Percentiles rank a stretch among this genome's conserved stretches.
Evolutionary conservation across 176 grass and related monocot species (phyloP).

Genomic region (Ananas comosus): DNA sequence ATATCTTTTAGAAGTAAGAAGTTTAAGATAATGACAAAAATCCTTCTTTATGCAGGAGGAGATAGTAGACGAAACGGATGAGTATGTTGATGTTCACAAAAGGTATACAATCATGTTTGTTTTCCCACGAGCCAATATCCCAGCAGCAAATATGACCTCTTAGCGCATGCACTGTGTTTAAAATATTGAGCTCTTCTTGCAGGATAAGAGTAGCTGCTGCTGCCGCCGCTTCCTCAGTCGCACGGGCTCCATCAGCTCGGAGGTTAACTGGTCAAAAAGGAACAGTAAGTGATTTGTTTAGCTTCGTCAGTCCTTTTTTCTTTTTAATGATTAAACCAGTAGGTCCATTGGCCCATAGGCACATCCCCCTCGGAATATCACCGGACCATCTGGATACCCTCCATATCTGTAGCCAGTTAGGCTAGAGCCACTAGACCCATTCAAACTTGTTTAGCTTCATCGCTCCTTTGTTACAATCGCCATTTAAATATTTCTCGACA

Average conservation of each 20-base stretch:
- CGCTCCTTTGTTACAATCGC: too few species aligned
- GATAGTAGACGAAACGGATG: conserved; percentile 97
- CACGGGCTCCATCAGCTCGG: conserved; percentile 81
- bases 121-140: conserved; percentile 11
- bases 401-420: too few species aligned
- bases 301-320: background rate
- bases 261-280: conserved; percentile 77
- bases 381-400: too few species aligned
- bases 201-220: conserved; percentile 94
- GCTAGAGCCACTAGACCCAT: too few species aligned
- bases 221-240: conserved; percentile 90
- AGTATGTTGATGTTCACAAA: conserved; percentile 99
- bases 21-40: background rate
- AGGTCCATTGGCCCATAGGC: too few species aligned
- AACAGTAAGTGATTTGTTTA: conserved; percentile 47
- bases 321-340: too few species aligned
- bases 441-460: too few species aligned
- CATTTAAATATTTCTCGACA: too few species aligned
- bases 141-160: background rate
- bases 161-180: background rate
- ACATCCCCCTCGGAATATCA: too few species aligned
- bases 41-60: conserved; percentile 58
- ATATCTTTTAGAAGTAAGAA: background rate
- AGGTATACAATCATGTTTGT: conserved; percentile 39
- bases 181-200: background rate